Evolutionary conservation across 192 early-diverging fungal genomes (phyloP), one percentile per base, ranked within the genome.

Genomic region (Rhizophagus sp.): DNA sequence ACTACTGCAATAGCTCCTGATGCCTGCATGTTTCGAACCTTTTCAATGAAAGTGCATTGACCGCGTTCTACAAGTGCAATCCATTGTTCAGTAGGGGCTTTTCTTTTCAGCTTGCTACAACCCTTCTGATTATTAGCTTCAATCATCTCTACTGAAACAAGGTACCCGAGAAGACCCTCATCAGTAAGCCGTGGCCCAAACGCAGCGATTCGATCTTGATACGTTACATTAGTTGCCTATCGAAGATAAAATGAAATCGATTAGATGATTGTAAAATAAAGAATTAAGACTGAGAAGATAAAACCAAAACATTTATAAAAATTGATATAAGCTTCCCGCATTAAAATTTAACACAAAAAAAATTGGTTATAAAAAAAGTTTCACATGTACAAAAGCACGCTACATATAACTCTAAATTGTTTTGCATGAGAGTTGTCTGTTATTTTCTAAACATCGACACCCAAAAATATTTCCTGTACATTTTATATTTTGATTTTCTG

Each of bases 21-120:
- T 9, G 80, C 83, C 86, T 99, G 96, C 96, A 98, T 96, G 41
- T 92, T 90, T 52, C 95, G 87, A 12, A 99, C 92, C 84, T 99
- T 99, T 9, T 95, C 92, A 50, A 94, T 88, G 80, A 99, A 99
- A 0, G 92, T 87, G 82, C 97, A 99, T 25, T 88, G 87, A 65
- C 97, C 97, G 69, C 97, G 91, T 76, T 94, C 90, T 4, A 98
- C 92, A 2, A 99, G 86, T 12, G 94, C 93, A n/a, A 96, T 90
- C 93, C 93, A 97, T 82, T 88, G 82, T 47, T 82, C 77, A 34
- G 82, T 76, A 24, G 61, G 17, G n/a, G 88, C 82, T 44, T 87
- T 71, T 27, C 76, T 84, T 34, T 81, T 73, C 2, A 88, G 85
- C 10, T 73, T 75, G 15, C 79, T 82, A 74, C 96, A 95, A 17